Evolutionary conservation across 2,329 filamentous ascomycete genomes (phyloP).

Genomic region (Fusarium napiforme): DNA sequence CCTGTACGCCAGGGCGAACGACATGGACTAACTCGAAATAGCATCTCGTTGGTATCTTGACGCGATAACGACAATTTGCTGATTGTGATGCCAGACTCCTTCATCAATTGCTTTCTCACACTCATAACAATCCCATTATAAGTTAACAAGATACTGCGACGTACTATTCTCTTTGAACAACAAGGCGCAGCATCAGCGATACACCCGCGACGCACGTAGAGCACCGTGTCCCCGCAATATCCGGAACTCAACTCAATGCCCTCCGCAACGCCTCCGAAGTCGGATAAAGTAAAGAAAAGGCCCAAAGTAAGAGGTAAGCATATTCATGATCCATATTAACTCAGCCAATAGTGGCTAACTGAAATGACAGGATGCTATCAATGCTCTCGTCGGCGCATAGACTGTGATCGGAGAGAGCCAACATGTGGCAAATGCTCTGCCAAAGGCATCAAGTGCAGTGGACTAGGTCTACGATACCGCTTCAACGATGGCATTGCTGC

Average conservation of each 20-base stretch:
- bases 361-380: conserved; percentile 32
- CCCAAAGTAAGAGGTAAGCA: conserved; percentile 32
- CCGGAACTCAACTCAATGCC: not conserved
- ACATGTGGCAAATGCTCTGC: conserved; percentile 33
- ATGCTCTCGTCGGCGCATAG: conserved; percentile 40
- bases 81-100: not conserved
- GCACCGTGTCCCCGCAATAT: not conserved
- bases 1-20: not conserved
- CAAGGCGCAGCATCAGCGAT: not conserved
- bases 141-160: accelerated
- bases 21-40: not conserved
- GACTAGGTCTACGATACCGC: conserved; percentile 34
- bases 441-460: conserved; percentile 38
- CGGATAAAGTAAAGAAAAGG: conserved; percentile 21
- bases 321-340: not conserved
- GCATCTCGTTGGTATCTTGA: not conserved
- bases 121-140: too few relatives aligned
- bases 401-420: conserved; percentile 39
- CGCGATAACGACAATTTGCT: not conserved
- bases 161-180: accelerated
- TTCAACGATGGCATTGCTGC: conserved; percentile 41
- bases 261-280: not conserved
- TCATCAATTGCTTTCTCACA: not conserved
- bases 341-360: not conserved
- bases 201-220: accelerated